These are phyloP conservation scores for Pholiota microspora DNA, from an alignment of 768 basidiomycete genomes.

Conservation along the genomic window DNA sequence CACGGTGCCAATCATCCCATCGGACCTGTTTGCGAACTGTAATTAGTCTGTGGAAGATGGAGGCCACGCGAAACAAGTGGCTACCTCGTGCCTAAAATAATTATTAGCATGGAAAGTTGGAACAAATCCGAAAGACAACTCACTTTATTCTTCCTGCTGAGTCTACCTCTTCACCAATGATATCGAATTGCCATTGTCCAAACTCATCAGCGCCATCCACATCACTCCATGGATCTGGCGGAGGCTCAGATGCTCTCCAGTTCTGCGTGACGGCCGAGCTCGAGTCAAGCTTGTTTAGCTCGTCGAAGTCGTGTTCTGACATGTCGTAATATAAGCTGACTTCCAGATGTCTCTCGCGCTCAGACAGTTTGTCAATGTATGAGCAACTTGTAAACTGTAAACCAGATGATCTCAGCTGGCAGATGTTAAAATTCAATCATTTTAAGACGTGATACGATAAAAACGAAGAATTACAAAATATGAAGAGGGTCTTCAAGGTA, in stretches of 20 bases:
- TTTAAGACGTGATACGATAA: too few species aligned
- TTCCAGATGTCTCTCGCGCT: too few species aligned
- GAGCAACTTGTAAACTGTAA: too few species aligned
- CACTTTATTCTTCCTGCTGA: slow-evolving; percentile 28
- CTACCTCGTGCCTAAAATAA: slow-evolving; percentile 30
- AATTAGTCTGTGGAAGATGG: neutral
- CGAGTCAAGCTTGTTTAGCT: neutral
- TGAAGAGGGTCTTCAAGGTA: too few species aligned
- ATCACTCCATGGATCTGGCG: slow-evolving; percentile 25
- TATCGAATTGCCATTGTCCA: slow-evolving; percentile 28
- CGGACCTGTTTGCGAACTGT: slow-evolving; percentile 33
- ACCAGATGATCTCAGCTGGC: too few species aligned
- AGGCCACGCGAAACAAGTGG: neutral
- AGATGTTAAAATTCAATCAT: too few species aligned
- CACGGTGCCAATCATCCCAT: slow-evolving; percentile 51
- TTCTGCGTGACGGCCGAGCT: neutral
- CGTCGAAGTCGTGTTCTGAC: neutral
- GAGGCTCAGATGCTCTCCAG: slow-evolving; percentile 18
- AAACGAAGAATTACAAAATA: too few species aligned
- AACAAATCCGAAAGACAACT: slow-evolving; percentile 8
- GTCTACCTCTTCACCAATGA: slow-evolving; percentile 41
- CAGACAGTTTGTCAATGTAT: too few species aligned
- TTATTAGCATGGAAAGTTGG: neutral
- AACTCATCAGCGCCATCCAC: slow-evolving; percentile 19
- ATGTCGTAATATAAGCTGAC: too few species aligned